Evolutionary conservation across 768 basidiomycete species (phyloP), one percentile per base, ranked within the genome.

Genomic region (Amylocystis lapponica): DNA sequence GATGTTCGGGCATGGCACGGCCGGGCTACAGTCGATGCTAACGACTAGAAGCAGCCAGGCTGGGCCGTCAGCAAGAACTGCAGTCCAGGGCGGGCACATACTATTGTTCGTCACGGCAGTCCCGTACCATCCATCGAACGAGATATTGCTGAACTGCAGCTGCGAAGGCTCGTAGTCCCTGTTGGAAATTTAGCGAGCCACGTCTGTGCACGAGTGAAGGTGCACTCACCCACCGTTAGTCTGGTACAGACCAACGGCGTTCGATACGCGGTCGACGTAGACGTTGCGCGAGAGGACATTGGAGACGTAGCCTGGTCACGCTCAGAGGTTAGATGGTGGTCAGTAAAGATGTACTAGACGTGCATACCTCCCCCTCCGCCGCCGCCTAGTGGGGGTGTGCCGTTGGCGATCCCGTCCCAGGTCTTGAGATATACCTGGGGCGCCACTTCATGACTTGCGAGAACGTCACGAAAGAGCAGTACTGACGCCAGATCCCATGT

Each of bases 351-450:
- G n/a, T n/a, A n/a, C n/a, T n/a, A n/a, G n/a, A n/a, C 33, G 11
- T 19, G 5, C 29, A 39, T 38, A 73, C 75, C 74, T 35, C 65
- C 53, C 8, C 73, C 78, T 10, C 74, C 78, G 11, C 78, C 77
- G 7, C 78, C 79, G 4, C 73, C 75, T 27, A 72, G 76, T 1
- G 77, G 78, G 9, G 78, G 78, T 1, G 57, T 52, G 2, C 78
- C 76, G 48, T 75, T 67, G 5, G 72, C 67, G 5, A 67, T 60
- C 1, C 71, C 75, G 17, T 67, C 67, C 76, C 76, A 79, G 0
- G 74, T 67, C 59, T 79, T 78, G 57, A 78, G 68, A 55, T 76
- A 78, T 1, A 74, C 68, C 74, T 75, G 38, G 23, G 35, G 23
- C 20, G n/a, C n/a, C n/a, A n/a, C n/a, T n/a, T n/a, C n/a, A n/a